Conservation (phyloP, 345 rosid species). For the Kernera saxatilis region DNA sequence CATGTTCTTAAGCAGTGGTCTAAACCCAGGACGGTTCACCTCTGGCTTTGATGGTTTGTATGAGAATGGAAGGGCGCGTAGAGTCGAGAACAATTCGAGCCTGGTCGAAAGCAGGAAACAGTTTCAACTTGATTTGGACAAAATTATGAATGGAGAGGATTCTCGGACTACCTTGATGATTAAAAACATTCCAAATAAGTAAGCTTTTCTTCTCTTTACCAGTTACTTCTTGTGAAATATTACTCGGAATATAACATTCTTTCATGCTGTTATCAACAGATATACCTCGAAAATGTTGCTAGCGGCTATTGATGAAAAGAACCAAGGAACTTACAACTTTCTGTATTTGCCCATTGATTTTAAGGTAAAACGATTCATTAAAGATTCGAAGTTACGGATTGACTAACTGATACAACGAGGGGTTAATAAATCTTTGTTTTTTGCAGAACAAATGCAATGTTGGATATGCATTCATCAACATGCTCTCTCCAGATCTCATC, state of each 20-base stretch:
- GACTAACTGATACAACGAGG: neutral
- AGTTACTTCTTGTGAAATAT: neutral
- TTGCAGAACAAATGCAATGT: constrained; percentile 89
- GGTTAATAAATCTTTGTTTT: neutral
- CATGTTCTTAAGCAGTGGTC: constrained; percentile 53
- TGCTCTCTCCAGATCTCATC: constrained; percentile 67
- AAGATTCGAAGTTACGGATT: neutral
- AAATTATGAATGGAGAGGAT: constrained; percentile 62
- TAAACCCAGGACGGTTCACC: constrained; percentile 44
- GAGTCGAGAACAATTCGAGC: constrained; percentile 51
- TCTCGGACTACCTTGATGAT: constrained; percentile 57
- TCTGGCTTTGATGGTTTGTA: constrained; percentile 49
- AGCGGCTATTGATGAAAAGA: constrained; percentile 24
- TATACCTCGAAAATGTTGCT: constrained; percentile 33
- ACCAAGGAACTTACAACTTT: constrained; percentile 31
- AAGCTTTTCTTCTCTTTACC: constrained; percentile 14
- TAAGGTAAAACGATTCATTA: constrained; percentile 11
- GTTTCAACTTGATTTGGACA: constrained; percentile 83
- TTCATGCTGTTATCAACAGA: constrained; percentile 13
- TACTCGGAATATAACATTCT: neutral
- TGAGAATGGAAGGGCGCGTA: constrained; percentile 58
- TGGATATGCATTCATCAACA: constrained; percentile 86
- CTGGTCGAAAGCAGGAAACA: constrained; percentile 66
- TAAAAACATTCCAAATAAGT: constrained; percentile 65
- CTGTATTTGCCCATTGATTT: constrained; percentile 34